phyloP scores from a whole-genome alignment of 129 eudicot genomes.

The Gnaphalium uliginosum region DNA sequence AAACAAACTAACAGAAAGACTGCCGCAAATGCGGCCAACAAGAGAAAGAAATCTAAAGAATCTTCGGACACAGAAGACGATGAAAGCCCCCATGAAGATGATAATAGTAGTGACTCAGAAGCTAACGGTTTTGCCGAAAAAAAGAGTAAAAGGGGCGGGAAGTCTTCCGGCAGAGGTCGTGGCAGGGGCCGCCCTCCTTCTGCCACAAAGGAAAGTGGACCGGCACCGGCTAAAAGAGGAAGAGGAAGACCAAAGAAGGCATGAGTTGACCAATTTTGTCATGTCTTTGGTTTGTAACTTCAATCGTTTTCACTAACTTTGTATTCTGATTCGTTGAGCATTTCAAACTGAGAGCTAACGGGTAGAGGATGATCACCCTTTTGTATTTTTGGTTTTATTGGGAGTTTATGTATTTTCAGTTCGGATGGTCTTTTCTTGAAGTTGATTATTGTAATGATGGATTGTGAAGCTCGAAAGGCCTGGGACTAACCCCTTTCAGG shows the following conservation, averaged over 20 bases:
- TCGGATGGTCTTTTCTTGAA: conserved; percentile 18
- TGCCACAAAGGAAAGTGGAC: conserved; percentile 24
- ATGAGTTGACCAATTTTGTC: conserved; percentile 28
- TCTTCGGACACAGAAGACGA: conserved; percentile 65
- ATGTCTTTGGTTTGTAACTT: conserved; percentile 12
- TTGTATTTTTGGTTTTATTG: conserved; percentile 16
- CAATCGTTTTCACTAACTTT: conserved; percentile 13
- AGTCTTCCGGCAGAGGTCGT: conserved; percentile 60
- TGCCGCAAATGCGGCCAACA: conserved; percentile 50
- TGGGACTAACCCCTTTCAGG: background rate
- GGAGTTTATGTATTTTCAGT: conserved; percentile 11
- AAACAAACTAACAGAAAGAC: conserved; percentile 47
- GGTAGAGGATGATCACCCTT: conserved; percentile 18
- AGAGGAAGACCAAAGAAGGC: conserved; percentile 75
- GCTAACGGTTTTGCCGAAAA: conserved; percentile 45
- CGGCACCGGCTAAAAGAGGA: conserved; percentile 41
- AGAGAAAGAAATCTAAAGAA: conserved; percentile 66
- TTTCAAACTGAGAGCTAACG: conserved; percentile 15
- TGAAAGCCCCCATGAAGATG: conserved; percentile 37
- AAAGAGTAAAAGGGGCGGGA: conserved; percentile 60
- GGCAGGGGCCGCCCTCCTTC: conserved; percentile 65
- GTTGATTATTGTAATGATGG: background rate
- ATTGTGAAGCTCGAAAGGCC: background rate
- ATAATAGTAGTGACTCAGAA: conserved; percentile 49
- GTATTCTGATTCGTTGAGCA: conserved; percentile 26